phyloP scores from a whole-genome alignment of 78 protist species.

The Planoprotostelium fungivorum region DNA sequence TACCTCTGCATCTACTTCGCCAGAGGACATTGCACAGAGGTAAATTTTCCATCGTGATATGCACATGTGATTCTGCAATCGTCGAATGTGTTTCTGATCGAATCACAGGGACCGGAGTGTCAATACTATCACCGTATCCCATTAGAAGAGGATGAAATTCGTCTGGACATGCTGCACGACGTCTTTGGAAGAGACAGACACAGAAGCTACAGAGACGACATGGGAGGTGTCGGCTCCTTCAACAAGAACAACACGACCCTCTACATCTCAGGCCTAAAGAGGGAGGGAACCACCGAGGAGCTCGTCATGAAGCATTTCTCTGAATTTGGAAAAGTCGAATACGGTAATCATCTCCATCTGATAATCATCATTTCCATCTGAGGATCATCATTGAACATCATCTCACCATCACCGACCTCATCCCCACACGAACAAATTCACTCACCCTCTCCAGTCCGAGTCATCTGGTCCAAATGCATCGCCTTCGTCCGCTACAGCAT shows the following conservation, averaged over 20 bases:
- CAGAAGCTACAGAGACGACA: conserved; percentile 55
- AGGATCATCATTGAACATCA: too few relatives aligned
- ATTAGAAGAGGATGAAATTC: conserved; percentile 41
- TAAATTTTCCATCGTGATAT: background rate
- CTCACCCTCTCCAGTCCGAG: conserved; percentile 7
- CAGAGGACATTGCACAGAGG: conserved; percentile 28
- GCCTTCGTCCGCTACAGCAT: conserved; percentile 54
- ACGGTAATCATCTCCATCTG: background rate
- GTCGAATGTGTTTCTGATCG: background rate
- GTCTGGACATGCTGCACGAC: conserved; percentile 34
- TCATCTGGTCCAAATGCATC: conserved; percentile 38
- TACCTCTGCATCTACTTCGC: conserved; percentile 46
- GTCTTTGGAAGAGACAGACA: conserved; percentile 64
- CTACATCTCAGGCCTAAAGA: background rate
- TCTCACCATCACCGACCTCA: too few relatives aligned
- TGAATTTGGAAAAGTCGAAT: background rate
- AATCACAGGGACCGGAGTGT: conserved; percentile 34
- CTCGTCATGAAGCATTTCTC: background rate
- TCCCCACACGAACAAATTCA: too few relatives aligned
- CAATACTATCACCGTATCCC: conserved; percentile 55
- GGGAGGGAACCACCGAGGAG: background rate
- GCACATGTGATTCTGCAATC: background rate
- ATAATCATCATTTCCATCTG: too few relatives aligned
- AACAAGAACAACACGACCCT: conserved; percentile 24
- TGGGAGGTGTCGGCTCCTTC: conserved; percentile 70